phyloP scores from a whole-genome alignment of 1,284 basidiomycete genomes.

The Ceratobasidium theobromae region DNA sequence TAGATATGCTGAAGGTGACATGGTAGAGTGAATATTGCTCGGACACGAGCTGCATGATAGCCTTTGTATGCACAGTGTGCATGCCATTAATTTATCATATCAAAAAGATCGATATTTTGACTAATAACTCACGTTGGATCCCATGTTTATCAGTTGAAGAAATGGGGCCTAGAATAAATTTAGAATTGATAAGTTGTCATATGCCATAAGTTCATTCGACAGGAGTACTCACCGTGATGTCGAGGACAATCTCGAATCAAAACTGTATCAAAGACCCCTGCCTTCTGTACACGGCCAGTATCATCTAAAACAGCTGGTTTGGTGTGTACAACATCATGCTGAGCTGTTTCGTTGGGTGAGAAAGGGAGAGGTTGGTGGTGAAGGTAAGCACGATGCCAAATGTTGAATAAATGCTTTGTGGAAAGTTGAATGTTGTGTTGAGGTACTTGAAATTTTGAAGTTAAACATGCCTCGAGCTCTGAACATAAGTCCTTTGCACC shows the following conservation, averaged over 20 bases:
- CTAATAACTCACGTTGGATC: background rate
- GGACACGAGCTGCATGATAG: constrained; percentile 17
- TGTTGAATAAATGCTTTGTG: background rate
- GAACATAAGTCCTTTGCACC: background rate
- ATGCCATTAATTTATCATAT: background rate
- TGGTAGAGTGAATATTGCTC: background rate
- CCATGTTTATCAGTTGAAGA: background rate
- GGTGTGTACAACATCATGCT: constrained; percentile 12
- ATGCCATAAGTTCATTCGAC: background rate
- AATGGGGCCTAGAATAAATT: background rate
- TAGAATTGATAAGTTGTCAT: background rate
- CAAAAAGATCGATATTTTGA: no score
- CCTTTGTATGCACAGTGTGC: background rate
- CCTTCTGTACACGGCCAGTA: background rate
- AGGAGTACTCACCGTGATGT: background rate
- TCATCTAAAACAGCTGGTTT: background rate
- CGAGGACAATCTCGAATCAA: background rate
- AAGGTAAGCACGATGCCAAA: constrained; percentile 11
- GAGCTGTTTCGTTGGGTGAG: background rate
- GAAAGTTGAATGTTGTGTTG: background rate
- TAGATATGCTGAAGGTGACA: background rate
- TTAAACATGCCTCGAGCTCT: background rate
- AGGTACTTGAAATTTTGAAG: background rate
- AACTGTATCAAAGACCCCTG: background rate
- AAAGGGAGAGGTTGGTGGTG: background rate